Conservation (phyloP, 768 basidiomycete species). For the Sarcodon sp. region DNA sequence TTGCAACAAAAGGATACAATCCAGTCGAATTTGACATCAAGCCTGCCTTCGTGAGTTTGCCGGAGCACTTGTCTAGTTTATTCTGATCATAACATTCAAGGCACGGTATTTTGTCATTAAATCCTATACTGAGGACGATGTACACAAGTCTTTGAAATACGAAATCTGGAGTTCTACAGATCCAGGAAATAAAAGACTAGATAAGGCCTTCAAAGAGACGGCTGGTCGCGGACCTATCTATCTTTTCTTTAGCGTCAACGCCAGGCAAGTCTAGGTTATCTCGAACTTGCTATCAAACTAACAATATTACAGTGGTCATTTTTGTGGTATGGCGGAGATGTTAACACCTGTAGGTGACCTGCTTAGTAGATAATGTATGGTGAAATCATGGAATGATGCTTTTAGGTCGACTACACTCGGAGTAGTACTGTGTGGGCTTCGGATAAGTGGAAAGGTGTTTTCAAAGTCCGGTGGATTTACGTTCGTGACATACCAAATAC, state of each 20-base stretch:
- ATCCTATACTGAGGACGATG: slow-evolving; percentile 97
- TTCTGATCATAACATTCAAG: slow-evolving; percentile 21
- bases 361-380: background rate
- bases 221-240: slow-evolving; percentile 89
- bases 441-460: slow-evolving; percentile 99
- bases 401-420: slow-evolving; percentile 79
- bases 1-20: slow-evolving; percentile 85
- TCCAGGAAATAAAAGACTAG: slow-evolving; percentile 93
- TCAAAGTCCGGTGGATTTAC: slow-evolving; percentile 97
- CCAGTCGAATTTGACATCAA: slow-evolving; percentile 73
- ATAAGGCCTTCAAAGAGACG: slow-evolving; percentile 96
- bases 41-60: slow-evolving; percentile 54
- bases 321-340: slow-evolving; percentile 99
- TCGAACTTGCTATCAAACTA: background rate
- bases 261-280: slow-evolving; percentile 30
- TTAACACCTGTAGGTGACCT: slow-evolving; percentile 60
- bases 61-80: background rate
- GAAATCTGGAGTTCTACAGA: slow-evolving; percentile 98
- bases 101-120: slow-evolving; percentile 97
- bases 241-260: slow-evolving; percentile 97
- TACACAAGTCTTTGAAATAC: slow-evolving; percentile 95
- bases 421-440: slow-evolving; percentile 98
- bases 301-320: slow-evolving; percentile 59
- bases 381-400: background rate
- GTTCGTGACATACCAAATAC: slow-evolving; percentile 92